Base-by-base conservation (phyloP, 345 rosid genomes). In the Tarenaya hassleriana region DNA sequence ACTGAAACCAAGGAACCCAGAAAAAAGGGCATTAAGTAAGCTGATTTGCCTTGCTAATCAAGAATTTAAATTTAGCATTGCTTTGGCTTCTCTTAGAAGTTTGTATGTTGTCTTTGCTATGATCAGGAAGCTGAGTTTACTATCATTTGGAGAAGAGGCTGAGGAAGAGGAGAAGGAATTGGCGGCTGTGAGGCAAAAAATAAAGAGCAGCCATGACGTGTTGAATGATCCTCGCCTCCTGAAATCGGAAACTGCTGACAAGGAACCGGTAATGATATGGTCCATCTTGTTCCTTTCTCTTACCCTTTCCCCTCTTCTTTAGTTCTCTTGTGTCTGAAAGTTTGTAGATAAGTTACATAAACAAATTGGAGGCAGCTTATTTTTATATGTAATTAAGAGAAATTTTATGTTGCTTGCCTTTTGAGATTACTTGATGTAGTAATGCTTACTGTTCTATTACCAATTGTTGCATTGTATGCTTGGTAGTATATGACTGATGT, bases 141-240 rank as follows among this genome's bases (percentile, higher is more conserved):
- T 92, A 38, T 92, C 98, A 14, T 88, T 88, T 41, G 98, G 98
- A 46, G 98, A 92, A 60, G 98, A 88, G 74, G 98, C 91, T 52
- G 98, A 88, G 72, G 95, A 88, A 68, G 97, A 88, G 62, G 95
- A 85, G 73, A 92, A 83, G 62, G 88, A 83, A 69, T 63, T 92
- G 46, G 86, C 77, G 40, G 64, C 73, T 37, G 74, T 73, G 8
- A 83, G 83, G 66, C 78, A 77, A 71, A 92, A 85, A 75, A 92
- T 85, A 32, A 88, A 72, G 82, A 92, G 95, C 70, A 88, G 98
- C 67, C 97, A 92, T 58, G 97, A 92, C 57, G 97, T 88, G 53
- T 68, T 92, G 70, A 78, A 85, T 56, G 95, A 92, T 76, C 97
- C 97, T 63, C 95, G 88, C 41, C 89, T 92, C 58, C 64, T 88